Evolutionary conservation across 2,329 filamentous ascomycete genomes (phyloP).

Genomic region (Ambrosiella cleistominuta): DNA sequence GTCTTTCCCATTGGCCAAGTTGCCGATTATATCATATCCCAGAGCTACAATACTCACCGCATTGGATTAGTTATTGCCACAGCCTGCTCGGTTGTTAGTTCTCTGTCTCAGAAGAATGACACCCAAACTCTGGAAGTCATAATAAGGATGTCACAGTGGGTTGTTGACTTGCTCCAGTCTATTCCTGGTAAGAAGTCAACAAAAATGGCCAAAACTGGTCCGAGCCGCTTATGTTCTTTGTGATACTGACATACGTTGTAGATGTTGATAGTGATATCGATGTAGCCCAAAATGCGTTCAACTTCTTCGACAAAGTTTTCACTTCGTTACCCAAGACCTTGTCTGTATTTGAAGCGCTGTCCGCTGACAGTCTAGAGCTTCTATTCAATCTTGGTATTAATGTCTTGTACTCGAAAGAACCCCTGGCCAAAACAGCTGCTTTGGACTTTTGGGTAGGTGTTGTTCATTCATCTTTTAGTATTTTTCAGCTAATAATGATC

Average conservation of each 20-base stretch:
- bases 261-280: slow-evolving; percentile 55
- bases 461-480: not conserved
- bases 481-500: not conserved
- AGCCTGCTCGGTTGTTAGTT: slow-evolving; percentile 51
- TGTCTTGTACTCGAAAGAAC: slow-evolving; percentile 52
- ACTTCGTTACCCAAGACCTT: slow-evolving; percentile 32
- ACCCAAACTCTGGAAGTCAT: slow-evolving; percentile 31
- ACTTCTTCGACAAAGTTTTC: slow-evolving; percentile 49
- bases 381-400: slow-evolving; percentile 57
- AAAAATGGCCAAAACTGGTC: not conserved
- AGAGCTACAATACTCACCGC: slow-evolving; percentile 42
- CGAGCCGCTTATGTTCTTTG: not conserved
- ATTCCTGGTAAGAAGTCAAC: slow-evolving; percentile 33
- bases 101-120: slow-evolving; percentile 29
- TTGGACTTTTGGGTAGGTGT: slow-evolving; percentile 55
- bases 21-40: slow-evolving; percentile 46
- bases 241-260: slow-evolving; percentile 19
- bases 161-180: slow-evolving; percentile 41
- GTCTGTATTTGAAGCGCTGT: slow-evolving; percentile 38
- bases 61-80: slow-evolving; percentile 54
- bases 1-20: slow-evolving; percentile 51
- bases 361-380: slow-evolving; percentile 39
- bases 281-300: slow-evolving; percentile 54
- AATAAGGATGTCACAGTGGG: slow-evolving; percentile 39
- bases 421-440: slow-evolving; percentile 56